Evolutionary conservation across 1,284 basidiomycete species (phyloP).

Genomic region (Hypsizygus ulmarius): DNA sequence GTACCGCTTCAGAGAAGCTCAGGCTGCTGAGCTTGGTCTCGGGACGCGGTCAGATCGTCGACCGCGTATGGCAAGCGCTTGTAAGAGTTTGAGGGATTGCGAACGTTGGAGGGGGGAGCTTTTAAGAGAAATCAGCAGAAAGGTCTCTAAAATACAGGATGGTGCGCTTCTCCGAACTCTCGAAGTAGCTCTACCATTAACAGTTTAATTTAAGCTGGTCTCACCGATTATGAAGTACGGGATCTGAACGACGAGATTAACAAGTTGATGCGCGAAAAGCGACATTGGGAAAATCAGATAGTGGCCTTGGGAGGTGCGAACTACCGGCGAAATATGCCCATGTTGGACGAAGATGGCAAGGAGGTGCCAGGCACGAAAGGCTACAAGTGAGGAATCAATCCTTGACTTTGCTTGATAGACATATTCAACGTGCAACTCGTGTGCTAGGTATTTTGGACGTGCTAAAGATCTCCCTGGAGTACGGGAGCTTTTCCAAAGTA

Average conservation of each 20-base stretch:
- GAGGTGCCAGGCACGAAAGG: slow-evolving; percentile 97
- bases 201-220: slow-evolving; percentile 55
- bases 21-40: slow-evolving; percentile 92
- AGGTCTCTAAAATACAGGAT: slow-evolving; percentile 98
- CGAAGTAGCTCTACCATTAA: neutral
- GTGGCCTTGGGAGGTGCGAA: slow-evolving; percentile 95
- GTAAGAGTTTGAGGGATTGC: slow-evolving; percentile 89
- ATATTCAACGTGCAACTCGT: slow-evolving; percentile 3
- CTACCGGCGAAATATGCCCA: slow-evolving; percentile 87
- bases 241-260: slow-evolving; percentile 99
- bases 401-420: neutral
- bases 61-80: slow-evolving; percentile 87
- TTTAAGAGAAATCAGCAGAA: slow-evolving; percentile 89
- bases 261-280: slow-evolving; percentile 90
- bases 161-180: slow-evolving; percentile 48
- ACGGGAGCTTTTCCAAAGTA: slow-evolving; percentile 86
- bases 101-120: slow-evolving; percentile 97
- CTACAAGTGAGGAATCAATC: slow-evolving; percentile 75
- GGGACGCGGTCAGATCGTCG: slow-evolving; percentile 78
- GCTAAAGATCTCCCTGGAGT: slow-evolving; percentile 97
- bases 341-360: slow-evolving; percentile 91
- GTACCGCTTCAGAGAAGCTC: slow-evolving; percentile 96
- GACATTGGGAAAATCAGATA: slow-evolving; percentile 98
- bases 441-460: slow-evolving; percentile 87
- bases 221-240: slow-evolving; percentile 95